Evolutionary conservation across 495 filamentous ascomycete genomes (phyloP).

Genomic region (Niebla homalea): DNA sequence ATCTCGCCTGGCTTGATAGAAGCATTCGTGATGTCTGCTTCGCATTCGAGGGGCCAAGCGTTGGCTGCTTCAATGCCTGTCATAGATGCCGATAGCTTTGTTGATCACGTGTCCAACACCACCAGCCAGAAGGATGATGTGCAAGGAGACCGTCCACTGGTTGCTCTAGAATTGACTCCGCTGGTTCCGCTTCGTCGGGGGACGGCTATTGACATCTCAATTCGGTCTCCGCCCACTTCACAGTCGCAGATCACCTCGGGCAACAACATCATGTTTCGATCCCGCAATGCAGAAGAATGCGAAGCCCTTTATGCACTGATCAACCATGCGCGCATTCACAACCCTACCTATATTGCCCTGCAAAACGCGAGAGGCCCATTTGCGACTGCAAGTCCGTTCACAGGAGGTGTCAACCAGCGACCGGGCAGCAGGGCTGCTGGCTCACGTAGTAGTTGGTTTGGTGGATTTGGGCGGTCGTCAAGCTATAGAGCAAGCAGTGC

Average conservation of each 20-base stretch:
- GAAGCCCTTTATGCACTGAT: slow-evolving; percentile 69
- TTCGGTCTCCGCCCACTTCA: slow-evolving; percentile 64
- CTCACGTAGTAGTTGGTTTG: slow-evolving; percentile 16
- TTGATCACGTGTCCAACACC: slow-evolving; percentile 21
- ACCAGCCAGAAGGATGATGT: slow-evolving; percentile 27
- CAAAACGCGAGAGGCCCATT: slow-evolving; percentile 46
- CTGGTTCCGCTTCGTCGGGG: slow-evolving; percentile 76
- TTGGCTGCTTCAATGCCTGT: slow-evolving; percentile 12
- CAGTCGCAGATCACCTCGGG: slow-evolving; percentile 57
- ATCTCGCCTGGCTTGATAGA: slow-evolving; percentile 79
- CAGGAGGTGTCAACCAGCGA: slow-evolving; percentile 28
- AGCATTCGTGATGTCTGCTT: slow-evolving; percentile 52
- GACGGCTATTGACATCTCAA: slow-evolving; percentile 85
- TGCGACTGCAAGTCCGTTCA: slow-evolving; percentile 20
- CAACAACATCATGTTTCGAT: slow-evolving; percentile 80
- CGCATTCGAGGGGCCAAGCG: slow-evolving; percentile 23
- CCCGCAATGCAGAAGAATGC: slow-evolving; percentile 61
- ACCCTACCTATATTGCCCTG: slow-evolving; percentile 75
- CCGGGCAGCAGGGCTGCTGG: slow-evolving; percentile 13
- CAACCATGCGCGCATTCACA: slow-evolving; percentile 71
- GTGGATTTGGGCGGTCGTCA: slow-evolving; percentile 21
- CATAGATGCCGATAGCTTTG: slow-evolving; percentile 9
- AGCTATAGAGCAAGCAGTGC: slow-evolving; percentile 46
- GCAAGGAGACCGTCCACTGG: slow-evolving; percentile 43
- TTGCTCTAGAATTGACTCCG: slow-evolving; percentile 76